Evolutionary conservation across 805 yeast genomes (phyloP), one percentile per base, ranked within the genome.

Genomic region (Nakazawaea anatomiae): DNA sequence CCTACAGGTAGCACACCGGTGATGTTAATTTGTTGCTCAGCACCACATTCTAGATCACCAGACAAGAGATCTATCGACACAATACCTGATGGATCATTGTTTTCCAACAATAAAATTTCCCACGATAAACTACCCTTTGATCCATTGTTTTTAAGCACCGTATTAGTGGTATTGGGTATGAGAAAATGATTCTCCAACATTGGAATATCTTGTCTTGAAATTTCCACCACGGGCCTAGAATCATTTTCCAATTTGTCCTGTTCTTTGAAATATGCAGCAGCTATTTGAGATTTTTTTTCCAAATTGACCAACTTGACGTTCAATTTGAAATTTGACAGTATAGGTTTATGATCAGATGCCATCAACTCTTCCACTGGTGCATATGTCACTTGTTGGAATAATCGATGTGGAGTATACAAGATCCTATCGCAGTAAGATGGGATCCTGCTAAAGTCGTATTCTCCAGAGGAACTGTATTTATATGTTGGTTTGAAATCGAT

Each of bases 381-480:
- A 30, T 66, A 61, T 1, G 54, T 28, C 1, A 47, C 32, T 32
- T 58, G 62, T 14, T 39, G 54, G 34, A 57, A 46, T 27, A 46
- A 9, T 39, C 44, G 28, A 46, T 52, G 44, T 45, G 53, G 30
- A 44, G 54, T 36, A 59, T 66, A 73, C 25, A 81, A 58, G 3
- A 82, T 71, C 34, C 87, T 68, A 54, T 82, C 87, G 0, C 86
- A 80, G 59, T 81, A 82, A 1, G 85, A 77, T 0, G 87, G 86
- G 6, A 67, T 62, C 45, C 86, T 65, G 18, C 58, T 63, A 4
- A 57, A 42, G 47, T 70, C 71, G 42, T 61, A 62, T 40, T 63
- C 60, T 29, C 56, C 56, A 40, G 59, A 54, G 35, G 48, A 44
- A 34, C 46, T 55, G 18, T 74, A 65, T 57, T 80, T 81, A 59